Evolutionary conservation across 139 green algal genomes (phyloP).

Genomic region (Picochlorum sp.): DNA sequence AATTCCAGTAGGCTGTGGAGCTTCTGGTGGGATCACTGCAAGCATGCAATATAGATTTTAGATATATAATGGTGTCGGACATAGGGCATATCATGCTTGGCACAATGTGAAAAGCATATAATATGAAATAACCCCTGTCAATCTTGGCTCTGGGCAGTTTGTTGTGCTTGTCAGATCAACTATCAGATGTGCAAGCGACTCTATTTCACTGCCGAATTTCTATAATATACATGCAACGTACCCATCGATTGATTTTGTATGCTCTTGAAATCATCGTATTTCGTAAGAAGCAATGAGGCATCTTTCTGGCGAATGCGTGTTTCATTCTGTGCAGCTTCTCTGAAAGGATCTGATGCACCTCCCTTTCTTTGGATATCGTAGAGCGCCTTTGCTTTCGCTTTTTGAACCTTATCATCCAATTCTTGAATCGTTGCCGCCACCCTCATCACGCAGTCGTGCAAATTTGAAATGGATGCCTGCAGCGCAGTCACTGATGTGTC

Average conservation of each 20-base stretch:
- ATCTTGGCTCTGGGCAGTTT: neutral
- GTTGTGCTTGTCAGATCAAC: slow-evolving; percentile 3
- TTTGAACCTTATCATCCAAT: slow-evolving; percentile 27
- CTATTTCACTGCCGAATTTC: neutral
- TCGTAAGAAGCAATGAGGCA: neutral
- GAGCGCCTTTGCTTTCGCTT: slow-evolving; percentile 16
- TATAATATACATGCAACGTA: neutral
- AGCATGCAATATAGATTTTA: too few relatives aligned
- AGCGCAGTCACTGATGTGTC: slow-evolving; percentile 14
- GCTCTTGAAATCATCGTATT: neutral
- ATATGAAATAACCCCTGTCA: neutral
- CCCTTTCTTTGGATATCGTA: slow-evolving; percentile 12
- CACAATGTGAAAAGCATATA: neutral
- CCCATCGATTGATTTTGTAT: neutral
- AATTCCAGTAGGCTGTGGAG: too few relatives aligned
- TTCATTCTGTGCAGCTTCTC: slow-evolving; percentile 18
- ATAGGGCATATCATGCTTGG: too few relatives aligned
- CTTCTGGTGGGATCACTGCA: too few relatives aligned
- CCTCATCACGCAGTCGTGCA: slow-evolving; percentile 33
- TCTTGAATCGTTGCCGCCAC: slow-evolving; percentile 29
- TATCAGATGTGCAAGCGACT: slow-evolving; percentile 9
- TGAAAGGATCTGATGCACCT: slow-evolving; percentile 34
- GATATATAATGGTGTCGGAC: too few relatives aligned
- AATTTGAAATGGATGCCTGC: slow-evolving; percentile 24
- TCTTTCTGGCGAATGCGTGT: slow-evolving; percentile 2